phyloP scores from a whole-genome alignment of 1,284 basidiomycete genomes.

The Trametes hirsuta region DNA sequence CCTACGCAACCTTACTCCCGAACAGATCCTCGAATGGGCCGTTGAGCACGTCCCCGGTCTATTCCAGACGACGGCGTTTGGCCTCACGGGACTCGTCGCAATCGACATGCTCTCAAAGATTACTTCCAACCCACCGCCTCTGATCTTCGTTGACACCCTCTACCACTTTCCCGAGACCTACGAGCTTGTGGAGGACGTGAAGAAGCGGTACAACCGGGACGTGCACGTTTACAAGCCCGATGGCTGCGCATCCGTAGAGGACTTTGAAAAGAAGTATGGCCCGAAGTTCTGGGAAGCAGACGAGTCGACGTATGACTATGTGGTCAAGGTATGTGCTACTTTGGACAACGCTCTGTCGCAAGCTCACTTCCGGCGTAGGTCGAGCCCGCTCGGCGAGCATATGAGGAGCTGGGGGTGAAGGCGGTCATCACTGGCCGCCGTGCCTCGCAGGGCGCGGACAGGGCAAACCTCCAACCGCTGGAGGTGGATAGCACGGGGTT shows the following conservation, averaged over 20 bases:
- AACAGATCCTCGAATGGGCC: constrained; percentile 86
- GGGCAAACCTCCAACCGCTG: constrained; percentile 81
- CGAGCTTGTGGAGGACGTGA: constrained; percentile 82
- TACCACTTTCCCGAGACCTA: constrained; percentile 97
- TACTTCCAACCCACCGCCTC: constrained; percentile 61
- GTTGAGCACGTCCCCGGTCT: constrained; percentile 77
- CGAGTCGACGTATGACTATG: constrained; percentile 89
- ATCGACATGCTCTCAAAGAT: constrained; percentile 92
- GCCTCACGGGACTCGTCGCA: constrained; percentile 88
- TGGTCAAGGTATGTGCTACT: constrained; percentile 75
- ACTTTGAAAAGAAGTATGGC: constrained; percentile 87
- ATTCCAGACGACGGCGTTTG: constrained; percentile 93
- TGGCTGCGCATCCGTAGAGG: constrained; percentile 67
- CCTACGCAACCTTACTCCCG: constrained; percentile 71
- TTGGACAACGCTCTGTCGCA: neutral
- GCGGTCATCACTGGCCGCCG: constrained; percentile 95
- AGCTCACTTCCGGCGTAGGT: constrained; percentile 53
- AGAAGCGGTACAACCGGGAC: constrained; percentile 72
- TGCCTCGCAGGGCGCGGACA: constrained; percentile 89
- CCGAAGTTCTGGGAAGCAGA: constrained; percentile 87
- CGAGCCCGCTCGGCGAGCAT: constrained; percentile 91
- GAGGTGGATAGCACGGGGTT: constrained; percentile 93
- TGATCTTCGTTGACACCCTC: constrained; percentile 95
- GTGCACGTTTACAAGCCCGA: constrained; percentile 84
- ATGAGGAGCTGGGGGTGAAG: constrained; percentile 79